Evolutionary conservation across 2,329 filamentous ascomycete genomes (phyloP), one percentile per base, ranked within the genome.

Genomic region (Phaeosphaeriaceae sp.): DNA sequence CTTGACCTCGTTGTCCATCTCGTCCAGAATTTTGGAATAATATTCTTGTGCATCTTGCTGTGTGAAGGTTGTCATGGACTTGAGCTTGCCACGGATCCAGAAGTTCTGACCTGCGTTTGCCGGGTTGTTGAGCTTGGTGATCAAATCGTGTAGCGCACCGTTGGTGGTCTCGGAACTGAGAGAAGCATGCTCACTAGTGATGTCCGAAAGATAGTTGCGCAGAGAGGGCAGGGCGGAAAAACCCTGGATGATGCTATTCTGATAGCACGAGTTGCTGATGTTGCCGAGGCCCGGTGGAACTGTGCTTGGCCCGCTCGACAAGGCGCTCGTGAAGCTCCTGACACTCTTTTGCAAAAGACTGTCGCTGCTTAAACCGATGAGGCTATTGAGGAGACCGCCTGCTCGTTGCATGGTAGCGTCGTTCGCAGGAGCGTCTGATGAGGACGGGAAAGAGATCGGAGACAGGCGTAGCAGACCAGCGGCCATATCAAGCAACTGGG

Each of bases 21-120:
- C 89, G 65, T 94, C 92, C 48, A 97, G 78, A 15, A 99, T 84
- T 70, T 94, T 96, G 17, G 92, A 94, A 70, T 91, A 97, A 76
- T 98, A 99, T 76, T 99, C 95, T 74, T 98, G 95, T 5, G 95
- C 95, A 78, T 99, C 95, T 78, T 99, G 95, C 74, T 98, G 95
- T 67, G 96, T 91, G 87, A 91, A 96, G 27, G 91, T 97, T 76
- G 90, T 94, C 89, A 98, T 96, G 10, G 89, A 93, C 78, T 97
- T 97, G 47, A 97, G 81, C 54, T 90, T 87, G 0, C 85, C 81
- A 0, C 92, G 91, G 7, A 93, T 93, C 92, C 92, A 97, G 15
- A 97, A 82, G 20, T 89, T 89, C 68, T 84, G 85, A 7, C 92
- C 92, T 60, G 91, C 89, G 68, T 93, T 91, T 9, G 83, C 80